Evolutionary conservation across 2,329 filamentous ascomycete species (phyloP), one percentile per base, ranked within the genome.

Genomic region (Hypoxylon sp.): DNA sequence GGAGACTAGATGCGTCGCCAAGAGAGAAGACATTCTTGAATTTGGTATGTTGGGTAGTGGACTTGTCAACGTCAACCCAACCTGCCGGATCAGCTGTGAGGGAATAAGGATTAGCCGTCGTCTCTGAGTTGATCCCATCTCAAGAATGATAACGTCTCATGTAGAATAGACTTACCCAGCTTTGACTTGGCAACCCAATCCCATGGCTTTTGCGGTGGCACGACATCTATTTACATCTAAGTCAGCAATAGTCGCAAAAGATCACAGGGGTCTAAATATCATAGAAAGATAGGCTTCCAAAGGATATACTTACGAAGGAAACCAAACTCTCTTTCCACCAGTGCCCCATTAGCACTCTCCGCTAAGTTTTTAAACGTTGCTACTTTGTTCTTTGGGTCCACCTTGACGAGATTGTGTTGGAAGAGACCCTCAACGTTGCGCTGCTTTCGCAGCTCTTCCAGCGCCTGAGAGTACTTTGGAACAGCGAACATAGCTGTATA

Each of bases 21-120:
- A 80, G 70, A n/a, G 80, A 81, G 73, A 80, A 81, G 59, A 81
- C 77, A 61, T 81, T 81, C 72, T 77, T 68, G 68, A 73, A 81
- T 66, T 79, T 80, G 62, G 65, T 77, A 58, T 79, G 78, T 46
- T 74, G 78, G 2, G 78, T 79, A 2, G 78, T 79, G 9, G 73
- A 74, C 51, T 79, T 78, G 63, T 79, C 72, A 26, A 79, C 78
- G 37, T 78, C 78, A 47, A 79, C 78, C 75, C 75, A 79, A 33
- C 78, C 78, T 1, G 74, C 77, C 0, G 73, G 66, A 64, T 78
- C 76, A 48, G 78, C 88, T 85, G 79, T 76, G 84, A 65, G 87
- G 79, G 68, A 88, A 0, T 75, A 24, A 13, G 14, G 79, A 88
- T 90, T 57, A 73, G 70, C n/a, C n/a, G n/a, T 22, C n/a, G n/a